phyloP scores from a whole-genome alignment of 495 filamentous ascomycete genomes.

The Haplographium delicatum region DNA sequence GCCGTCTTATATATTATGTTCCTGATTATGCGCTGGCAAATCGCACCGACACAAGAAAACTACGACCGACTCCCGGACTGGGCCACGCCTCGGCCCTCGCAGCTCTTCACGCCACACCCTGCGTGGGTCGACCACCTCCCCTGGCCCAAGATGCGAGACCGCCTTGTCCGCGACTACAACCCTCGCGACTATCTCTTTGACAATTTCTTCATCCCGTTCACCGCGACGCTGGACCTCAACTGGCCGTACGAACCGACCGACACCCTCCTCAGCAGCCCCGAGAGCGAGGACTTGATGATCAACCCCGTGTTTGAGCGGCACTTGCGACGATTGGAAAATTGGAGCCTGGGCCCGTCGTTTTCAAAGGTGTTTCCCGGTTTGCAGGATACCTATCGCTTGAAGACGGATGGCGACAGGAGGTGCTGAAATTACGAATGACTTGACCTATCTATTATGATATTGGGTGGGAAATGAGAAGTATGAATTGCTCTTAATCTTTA shows the following conservation, averaged over 20 bases:
- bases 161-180: conserved; percentile 45
- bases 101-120: conserved; percentile 60
- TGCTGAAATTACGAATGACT: no score
- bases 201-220: conserved; percentile 75
- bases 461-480: no score
- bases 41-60: conserved; percentile 67
- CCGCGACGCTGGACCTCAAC: conserved; percentile 62
- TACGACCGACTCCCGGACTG: conserved; percentile 66
- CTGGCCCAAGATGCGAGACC: conserved; percentile 68
- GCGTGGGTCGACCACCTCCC: conserved; percentile 75
- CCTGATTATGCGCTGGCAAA: conserved; percentile 76
- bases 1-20: conserved; percentile 81
- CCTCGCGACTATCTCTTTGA: conserved; percentile 52
- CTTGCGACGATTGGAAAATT: conserved; percentile 61
- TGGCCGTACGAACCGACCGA: conserved; percentile 72
- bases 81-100: conserved; percentile 54
- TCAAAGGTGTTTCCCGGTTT: conserved; percentile 55
- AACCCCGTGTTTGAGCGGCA: conserved; percentile 79
- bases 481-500: no score
- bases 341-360: conserved; percentile 71
- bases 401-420: conserved; percentile 20
- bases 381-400: conserved; percentile 42
- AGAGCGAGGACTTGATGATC: conserved; percentile 57
- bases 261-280: conserved; percentile 49
- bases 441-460: no score